These are phyloP conservation scores for Fusarium sp. DNA, from an alignment of 2,329 filamentous ascomycete genomes.

Conservation along the genomic window DNA sequence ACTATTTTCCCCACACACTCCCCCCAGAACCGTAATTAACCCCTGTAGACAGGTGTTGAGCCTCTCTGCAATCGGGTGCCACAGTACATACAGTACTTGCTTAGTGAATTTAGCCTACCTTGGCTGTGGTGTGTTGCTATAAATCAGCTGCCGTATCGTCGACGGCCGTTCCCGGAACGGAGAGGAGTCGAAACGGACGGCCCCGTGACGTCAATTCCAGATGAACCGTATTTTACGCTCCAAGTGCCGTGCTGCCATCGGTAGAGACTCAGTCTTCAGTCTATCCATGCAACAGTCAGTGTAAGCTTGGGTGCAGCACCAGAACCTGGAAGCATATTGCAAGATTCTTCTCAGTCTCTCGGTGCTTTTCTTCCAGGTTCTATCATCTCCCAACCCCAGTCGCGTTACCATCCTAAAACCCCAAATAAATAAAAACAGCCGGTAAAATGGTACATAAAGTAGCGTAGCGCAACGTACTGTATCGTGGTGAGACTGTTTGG, in stretches of 20 bases:
- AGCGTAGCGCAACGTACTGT: background rate
- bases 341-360: background rate
- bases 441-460: slow-evolving; percentile 1
- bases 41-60: slow-evolving; percentile 13
- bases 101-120: background rate
- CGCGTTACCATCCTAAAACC: slow-evolving; percentile 3
- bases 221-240: slow-evolving; percentile 9
- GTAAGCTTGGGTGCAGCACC: background rate
- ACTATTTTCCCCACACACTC: slow-evolving; percentile 26
- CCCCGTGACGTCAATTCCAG: slow-evolving; percentile 30
- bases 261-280: background rate
- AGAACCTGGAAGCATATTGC: background rate
- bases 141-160: slow-evolving; percentile 11
- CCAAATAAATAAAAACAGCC: background rate
- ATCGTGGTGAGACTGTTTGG: slow-evolving; percentile 24
- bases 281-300: background rate
- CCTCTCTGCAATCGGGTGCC: background rate
- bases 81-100: background rate
- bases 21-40: background rate
- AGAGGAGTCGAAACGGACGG: slow-evolving; percentile 10
- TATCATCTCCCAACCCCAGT: slow-evolving; percentile 15
- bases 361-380: slow-evolving; percentile 9
- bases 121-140: slow-evolving; percentile 22
- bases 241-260: background rate
- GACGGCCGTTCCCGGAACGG: slow-evolving; percentile 11